Evolutionary conservation across 2,329 filamentous ascomycete genomes (phyloP).

Genomic region (Neofusicoccum parvum): DNA sequence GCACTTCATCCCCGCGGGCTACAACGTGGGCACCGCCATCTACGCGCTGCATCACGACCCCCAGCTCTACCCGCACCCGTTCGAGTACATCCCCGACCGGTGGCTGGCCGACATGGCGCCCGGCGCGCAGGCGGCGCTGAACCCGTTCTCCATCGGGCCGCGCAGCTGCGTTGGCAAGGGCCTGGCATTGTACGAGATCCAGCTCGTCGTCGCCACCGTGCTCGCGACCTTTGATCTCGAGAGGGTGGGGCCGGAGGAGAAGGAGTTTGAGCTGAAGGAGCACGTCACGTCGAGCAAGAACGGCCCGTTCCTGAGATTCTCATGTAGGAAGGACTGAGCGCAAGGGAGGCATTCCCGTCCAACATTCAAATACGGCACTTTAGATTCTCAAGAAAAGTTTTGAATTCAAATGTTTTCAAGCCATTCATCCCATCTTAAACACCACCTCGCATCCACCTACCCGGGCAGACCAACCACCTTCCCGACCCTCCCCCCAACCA

Average conservation of each 20-base stretch:
- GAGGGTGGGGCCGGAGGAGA: conserved; percentile 15
- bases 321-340: not conserved
- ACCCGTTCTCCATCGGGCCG: conserved; percentile 71
- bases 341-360: too few species aligned
- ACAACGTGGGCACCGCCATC: conserved; percentile 42
- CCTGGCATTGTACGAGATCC: conserved; percentile 62
- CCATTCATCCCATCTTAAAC: too few species aligned
- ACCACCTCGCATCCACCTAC: too few species aligned
- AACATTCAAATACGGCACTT: not conserved
- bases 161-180: conserved; percentile 74
- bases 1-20: conserved; percentile 35
- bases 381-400: not conserved
- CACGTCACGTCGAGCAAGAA: not conserved
- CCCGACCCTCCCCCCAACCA: too few species aligned
- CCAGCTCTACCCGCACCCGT: conserved; percentile 39
- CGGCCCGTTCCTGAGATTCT: not conserved
- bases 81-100: conserved; percentile 35
- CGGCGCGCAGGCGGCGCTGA: conserved; percentile 52
- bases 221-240: conserved; percentile 60
- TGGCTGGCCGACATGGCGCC: not conserved
- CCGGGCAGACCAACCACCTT: too few species aligned
- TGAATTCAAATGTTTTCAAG: not conserved
- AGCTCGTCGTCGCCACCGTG: conserved; percentile 57
- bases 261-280: not conserved
- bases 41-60: conserved; percentile 42